A percentile compares a stretch with the other conserved stretches of the same genome.
phyloP scores from a whole-genome alignment of 164 flowering plant species.

The Taxillus chinensis region DNA sequence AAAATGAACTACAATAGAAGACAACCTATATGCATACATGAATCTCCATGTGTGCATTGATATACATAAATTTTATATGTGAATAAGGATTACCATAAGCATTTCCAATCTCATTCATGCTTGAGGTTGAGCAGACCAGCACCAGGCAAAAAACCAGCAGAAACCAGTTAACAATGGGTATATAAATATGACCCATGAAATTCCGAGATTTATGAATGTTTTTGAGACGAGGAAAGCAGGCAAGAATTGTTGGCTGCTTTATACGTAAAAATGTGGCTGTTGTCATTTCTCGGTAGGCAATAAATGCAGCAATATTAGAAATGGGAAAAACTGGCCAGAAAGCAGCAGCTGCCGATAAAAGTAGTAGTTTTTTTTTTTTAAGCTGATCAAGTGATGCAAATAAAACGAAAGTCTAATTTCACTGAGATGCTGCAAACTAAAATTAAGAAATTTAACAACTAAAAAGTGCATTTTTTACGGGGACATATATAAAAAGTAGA shows the following conservation, averaged over 20 bases:
- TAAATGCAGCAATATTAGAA: conserved; percentile 86
- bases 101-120: conserved; percentile 86
- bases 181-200: conserved; percentile 96
- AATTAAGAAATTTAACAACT: neutral
- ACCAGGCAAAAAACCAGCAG: conserved; percentile 63
- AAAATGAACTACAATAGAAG: no score
- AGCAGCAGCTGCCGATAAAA: conserved; percentile 51
- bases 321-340: conserved; percentile 88
- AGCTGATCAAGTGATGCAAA: neutral
- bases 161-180: conserved; percentile 96
- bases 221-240: conserved; percentile 98
- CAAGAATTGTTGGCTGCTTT: conserved; percentile 90
- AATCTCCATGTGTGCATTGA: no score
- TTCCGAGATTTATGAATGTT: conserved; percentile 92
- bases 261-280: conserved; percentile 96
- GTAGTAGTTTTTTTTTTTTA: no score
- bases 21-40: no score
- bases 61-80: no score
- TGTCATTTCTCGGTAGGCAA: conserved; percentile 96
- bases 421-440: neutral
- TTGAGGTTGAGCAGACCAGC: conserved; percentile 60
- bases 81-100: conserved; percentile 50
- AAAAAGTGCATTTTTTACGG: neutral
- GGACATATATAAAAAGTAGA: neutral
- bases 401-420: neutral